Conservation (phyloP, 768 basidiomycete species). For the Clavulina sp. region DNA sequence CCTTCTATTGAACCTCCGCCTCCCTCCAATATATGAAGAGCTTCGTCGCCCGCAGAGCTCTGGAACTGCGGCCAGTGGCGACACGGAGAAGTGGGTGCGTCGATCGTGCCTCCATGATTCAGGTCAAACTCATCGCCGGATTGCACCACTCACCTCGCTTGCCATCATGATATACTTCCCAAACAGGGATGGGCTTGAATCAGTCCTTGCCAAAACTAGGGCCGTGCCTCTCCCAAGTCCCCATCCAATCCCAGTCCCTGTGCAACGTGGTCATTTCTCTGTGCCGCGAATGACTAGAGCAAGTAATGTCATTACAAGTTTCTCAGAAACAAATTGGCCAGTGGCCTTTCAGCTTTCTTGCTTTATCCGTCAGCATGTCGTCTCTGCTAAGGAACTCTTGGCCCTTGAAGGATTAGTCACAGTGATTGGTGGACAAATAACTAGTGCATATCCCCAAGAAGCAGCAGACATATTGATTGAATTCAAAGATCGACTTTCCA, state of each 20-base stretch:
- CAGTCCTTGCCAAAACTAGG: background rate
- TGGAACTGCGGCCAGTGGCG: no score
- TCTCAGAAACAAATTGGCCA: constrained; percentile 2
- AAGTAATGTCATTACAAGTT: background rate
- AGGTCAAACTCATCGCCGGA: no score
- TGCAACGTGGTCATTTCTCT: constrained; percentile 1
- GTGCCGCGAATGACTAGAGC: background rate
- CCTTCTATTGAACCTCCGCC: background rate
- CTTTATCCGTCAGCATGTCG: background rate
- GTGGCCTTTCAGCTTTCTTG: constrained; percentile 4
- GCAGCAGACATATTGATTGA: constrained; percentile 1
- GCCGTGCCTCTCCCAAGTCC: background rate
- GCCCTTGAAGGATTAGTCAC: background rate
- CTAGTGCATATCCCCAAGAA: background rate
- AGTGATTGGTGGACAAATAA: background rate
- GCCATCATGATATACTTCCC: constrained; percentile 1
- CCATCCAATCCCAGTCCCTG: background rate
- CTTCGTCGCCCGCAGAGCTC: no score
- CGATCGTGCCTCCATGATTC: background rate
- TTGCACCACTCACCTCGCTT: background rate
- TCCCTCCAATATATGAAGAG: no score
- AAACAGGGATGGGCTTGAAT: background rate
- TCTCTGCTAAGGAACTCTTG: constrained; percentile 4
- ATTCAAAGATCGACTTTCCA: background rate
- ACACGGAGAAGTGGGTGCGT: background rate